Evolutionary conservation across 768 basidiomycete genomes (phyloP), one percentile per base, ranked within the genome.

Genomic region (Tricholoma sp.): DNA sequence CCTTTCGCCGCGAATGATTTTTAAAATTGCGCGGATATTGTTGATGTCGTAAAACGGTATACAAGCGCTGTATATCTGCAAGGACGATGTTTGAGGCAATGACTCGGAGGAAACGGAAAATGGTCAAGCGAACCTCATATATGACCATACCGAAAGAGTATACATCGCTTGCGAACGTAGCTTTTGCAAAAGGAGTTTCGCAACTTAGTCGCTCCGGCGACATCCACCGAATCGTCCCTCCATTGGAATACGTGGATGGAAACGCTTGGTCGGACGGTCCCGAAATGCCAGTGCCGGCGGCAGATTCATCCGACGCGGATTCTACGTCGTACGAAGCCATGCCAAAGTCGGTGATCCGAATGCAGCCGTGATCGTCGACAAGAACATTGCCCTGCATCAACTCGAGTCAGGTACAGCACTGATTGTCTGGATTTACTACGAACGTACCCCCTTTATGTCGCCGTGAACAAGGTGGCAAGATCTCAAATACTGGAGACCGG

Each of bases 381-480:
- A 63, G 62, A 9, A 63, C 22, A 24, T 63, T 63, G 4, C 32
- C 57, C 62, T 60, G 29, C 11, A 11, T 18, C 12, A 19, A 29
- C n/a, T 21, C 34, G 21, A 14, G 19, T 22, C n/a, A n/a, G n/a
- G n/a, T n/a, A 35, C n/a, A 50, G 19, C 18, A 18, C 7, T 10
- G 11, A 27, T 52, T 21, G 27, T 2, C n/a, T 7, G 14, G 27
- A 12, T n/a, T n/a, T n/a, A n/a, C 0, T 9, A 21, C 3, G 11
- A 18, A 39, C 59, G 24, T 53, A 64, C 76, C 29, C 69, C 70
- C 59, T 77, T 78, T 24, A 78, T 29, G 60, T 78, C 77, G 6
- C 76, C 73, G 22, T 78, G 76, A 12, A 75, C 59, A 24, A 78
- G 64, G 4, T 57, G 58, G 21, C 64, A 68, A 41, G 58, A 18